Evolutionary conservation across 106 monocot species (phyloP).

Genomic region (Apostasia shenzhenica): DNA sequence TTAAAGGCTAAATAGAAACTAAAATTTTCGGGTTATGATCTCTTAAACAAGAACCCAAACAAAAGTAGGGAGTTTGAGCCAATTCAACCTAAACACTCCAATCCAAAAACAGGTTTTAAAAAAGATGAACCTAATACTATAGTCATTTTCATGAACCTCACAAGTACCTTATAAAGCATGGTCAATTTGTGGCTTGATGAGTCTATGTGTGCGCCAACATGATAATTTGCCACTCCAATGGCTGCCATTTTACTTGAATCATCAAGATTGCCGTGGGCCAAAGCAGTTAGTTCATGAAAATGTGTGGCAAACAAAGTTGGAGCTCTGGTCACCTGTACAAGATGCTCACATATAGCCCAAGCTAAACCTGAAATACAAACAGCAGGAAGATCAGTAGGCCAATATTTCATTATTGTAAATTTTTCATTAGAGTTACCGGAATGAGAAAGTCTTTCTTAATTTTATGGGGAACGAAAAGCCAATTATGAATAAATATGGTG

Average conservation of each 20-base stretch:
- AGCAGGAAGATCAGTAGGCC: background rate
- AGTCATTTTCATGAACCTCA: background rate
- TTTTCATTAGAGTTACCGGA: background rate
- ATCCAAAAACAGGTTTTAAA: too few relatives aligned
- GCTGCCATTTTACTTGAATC: slow-evolving; percentile 9
- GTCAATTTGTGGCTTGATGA: slow-evolving; percentile 72
- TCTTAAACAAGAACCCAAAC: too few relatives aligned
- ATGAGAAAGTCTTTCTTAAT: background rate
- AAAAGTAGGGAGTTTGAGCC: too few relatives aligned
- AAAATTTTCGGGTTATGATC: too few relatives aligned
- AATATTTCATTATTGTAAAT: too few relatives aligned
- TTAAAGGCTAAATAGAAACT: too few relatives aligned
- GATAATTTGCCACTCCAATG: slow-evolving; percentile 85
- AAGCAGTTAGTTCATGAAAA: slow-evolving; percentile 93
- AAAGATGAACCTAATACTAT: background rate
- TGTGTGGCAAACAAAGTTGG: slow-evolving; percentile 98
- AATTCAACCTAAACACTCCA: too few relatives aligned
- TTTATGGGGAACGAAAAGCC: background rate
- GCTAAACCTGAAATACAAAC: slow-evolving; percentile 73
- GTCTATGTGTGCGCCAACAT: slow-evolving; percentile 97
- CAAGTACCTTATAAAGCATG: slow-evolving; percentile 90
- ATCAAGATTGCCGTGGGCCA: slow-evolving; percentile 45
- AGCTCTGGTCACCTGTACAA: slow-evolving; percentile 77
- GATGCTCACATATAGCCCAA: slow-evolving; percentile 97
- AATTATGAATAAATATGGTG: too few relatives aligned